Evolutionary conservation across 257 asterid genomes (phyloP), one percentile per base, ranked within the genome.

Genomic region (Leonotis leonurus): DNA sequence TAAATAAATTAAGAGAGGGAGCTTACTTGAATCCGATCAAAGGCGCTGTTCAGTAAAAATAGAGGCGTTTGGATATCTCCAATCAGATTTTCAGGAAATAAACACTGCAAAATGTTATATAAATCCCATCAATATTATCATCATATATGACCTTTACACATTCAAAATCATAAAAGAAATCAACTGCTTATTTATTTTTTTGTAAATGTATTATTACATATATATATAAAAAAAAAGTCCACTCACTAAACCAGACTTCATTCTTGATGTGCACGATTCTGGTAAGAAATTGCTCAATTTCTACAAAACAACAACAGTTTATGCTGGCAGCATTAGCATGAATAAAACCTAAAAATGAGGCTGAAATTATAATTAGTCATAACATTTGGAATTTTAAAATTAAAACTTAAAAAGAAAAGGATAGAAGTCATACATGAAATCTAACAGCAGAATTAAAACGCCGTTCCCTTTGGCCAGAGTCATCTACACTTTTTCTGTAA

Each of bases 401-500:
- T 43, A 43, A 43, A 43, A 20, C 2, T 17, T 4, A 56, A n/a
- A 2, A 52, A 21, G 32, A 29, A 1, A 26, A 2, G 37, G 22
- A 44, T 4, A 6, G 33, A 27, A 27, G 0, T 17, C 43, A 1
- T 68, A 72, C 76, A 46, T 77, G 81, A 56, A 64, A 65, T 6
- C n/a, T 3, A 17, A 69, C 55, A 14, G 36, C 30, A 2, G n/a
- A 35, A 6, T 37, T 30, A 43, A 53, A 68, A 1, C 4, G 1
- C 3, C 8, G 13, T 24, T 62, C 60, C 46, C 68, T 64, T 5
- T 3, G 3, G 7, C 21, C 2, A 1, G 13, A 69, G 17, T 39
- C 69, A 6, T 65, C 33, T 9, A 73, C 48, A 46, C 57, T 13
- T 24, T 75, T 44, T 33, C 79, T 79, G 64, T 49, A 1, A 8